Evolutionary conservation across 1,284 basidiomycete genomes (phyloP), one percentile per base, ranked within the genome.

Genomic region (Ustilago crameri): DNA sequence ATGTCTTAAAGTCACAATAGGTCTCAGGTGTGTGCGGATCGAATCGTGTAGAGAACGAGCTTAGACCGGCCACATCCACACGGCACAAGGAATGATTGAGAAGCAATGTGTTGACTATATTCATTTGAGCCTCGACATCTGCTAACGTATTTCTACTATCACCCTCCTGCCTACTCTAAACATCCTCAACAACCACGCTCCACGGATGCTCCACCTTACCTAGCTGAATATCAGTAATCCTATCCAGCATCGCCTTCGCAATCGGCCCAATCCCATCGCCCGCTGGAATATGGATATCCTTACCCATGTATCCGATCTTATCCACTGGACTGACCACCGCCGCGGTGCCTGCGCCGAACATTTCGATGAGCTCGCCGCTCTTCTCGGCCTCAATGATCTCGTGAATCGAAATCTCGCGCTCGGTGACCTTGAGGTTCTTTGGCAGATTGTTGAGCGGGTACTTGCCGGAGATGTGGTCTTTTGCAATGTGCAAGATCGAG

Each of bases 181-280:
- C 5, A 26, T 74, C 66, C 5, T 74, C 61, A 35, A 74, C 62
- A n/a, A 69, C 51, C 22, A 88, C 86, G 37, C 85, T 85, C 95
- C 95, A 98, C 15, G 91, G 89, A 82, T 91, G 91, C 53, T 89
- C 86, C 58, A 95, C 91, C 79, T 86, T 86, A 5, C 96, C 95
- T 60, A 90, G 91, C 86, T 99, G 96, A 72, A 94, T 91, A 4
- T 90, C 93, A n/a, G 90, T 88, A 45, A 99, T 88, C 79, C 93
- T 89, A 65, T 89, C 89, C 87, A 94, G 90, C 74, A 97, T 87
- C 3, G 89, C 89, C 64, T 90, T 88, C 42, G 94, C 91, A 24
- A 98, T 86, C 0, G 89, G 89, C 0, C 94, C 95, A 88, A 95
- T 90, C 71, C 90, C 91, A 59, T 87, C 85, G n/a, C 91, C 93